Evolutionary conservation across 1,284 basidiomycete genomes (phyloP), one percentile per base, ranked within the genome.

Genomic region (Earliella scabrosa): DNA sequence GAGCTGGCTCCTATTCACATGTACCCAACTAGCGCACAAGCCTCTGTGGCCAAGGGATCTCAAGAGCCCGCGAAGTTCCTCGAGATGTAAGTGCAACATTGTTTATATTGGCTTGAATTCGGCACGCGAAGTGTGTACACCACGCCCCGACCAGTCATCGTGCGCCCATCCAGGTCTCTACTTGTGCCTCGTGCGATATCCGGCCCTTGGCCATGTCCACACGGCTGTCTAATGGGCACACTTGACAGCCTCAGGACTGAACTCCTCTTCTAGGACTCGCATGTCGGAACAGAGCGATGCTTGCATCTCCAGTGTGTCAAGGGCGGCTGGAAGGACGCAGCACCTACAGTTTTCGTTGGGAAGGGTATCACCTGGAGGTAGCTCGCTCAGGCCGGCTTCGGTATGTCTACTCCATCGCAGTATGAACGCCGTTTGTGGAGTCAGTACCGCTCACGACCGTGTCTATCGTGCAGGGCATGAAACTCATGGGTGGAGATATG

Each of bases 321-420:
- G 39, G 93, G 92, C 29, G 86, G 85, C 4, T 68, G 80, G 2
- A 74, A 75, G 55, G 74, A 82, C 45, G 83, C 79, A 0, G 78
- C 79, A 50, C 90, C 90, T 8, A 77, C 94, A 4, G 88, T 86
- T 1, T 82, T 94, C 56, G 92, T 96, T 38, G 94, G 94, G 43
- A 96, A 96, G 66, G 94, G 92, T 54, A 89, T 95, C 68, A 93
- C 92, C 4, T 93, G 94, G 94, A 78, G 94, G 94, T 66, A 95
- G 95, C 71, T 90, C 88, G 57, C 74, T 96, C 71, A 96, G 96
- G 75, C 85, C 89, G 18, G 73, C 81, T 39, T 79, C 82, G 27
- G 93, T 93, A 73, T 67, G 83, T 78, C n/a, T 55, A 10, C 32
- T 26, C 27, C 23, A 27, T 21, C 29, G 18, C 32, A n/a, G n/a